Conservation (phyloP, 2,329 filamentous ascomycete genomes). For the Hypocreales sp. region DNA sequence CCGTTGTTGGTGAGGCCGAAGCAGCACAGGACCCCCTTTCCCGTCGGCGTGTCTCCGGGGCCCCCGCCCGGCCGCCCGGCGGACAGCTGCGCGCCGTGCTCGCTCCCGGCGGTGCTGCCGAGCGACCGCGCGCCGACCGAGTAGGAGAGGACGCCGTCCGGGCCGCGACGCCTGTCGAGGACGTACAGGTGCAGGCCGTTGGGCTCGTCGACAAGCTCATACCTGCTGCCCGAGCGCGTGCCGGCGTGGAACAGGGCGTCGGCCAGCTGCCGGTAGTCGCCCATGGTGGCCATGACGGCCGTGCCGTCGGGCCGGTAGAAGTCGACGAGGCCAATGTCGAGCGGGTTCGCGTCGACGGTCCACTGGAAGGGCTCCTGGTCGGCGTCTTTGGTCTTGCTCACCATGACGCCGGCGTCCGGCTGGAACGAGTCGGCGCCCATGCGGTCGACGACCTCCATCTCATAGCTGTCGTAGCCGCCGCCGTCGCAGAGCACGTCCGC, state of each 20-base stretch:
- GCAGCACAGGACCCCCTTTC: conserved; percentile 23
- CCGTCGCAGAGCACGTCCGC: conserved; percentile 33
- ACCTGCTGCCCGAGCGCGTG: conserved; percentile 32
- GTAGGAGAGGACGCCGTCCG: conserved; percentile 28
- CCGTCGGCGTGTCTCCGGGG: conserved; percentile 10
- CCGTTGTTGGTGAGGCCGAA: conserved; percentile 33
- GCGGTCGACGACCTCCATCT: conserved; percentile 35
- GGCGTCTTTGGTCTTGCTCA: conserved; percentile 34
- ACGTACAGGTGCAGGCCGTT: conserved; percentile 36
- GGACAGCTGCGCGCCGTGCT: conserved; percentile 19
- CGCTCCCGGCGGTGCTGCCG: conserved; percentile 11
- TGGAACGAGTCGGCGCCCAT: conserved; percentile 38
- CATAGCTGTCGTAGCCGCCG: conserved; percentile 32
- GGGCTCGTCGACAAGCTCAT: conserved; percentile 28
- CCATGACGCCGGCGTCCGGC: conserved; percentile 34
- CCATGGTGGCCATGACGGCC: conserved; percentile 28
- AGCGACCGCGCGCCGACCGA: conserved; percentile 29
- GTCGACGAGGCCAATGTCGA: conserved; percentile 33
- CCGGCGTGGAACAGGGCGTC: conserved; percentile 40
- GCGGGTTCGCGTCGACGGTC: conserved; percentile 36
- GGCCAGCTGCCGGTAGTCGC: conserved; percentile 36
- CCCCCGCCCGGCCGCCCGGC: conserved; percentile 15
- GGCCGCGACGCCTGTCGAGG: conserved; percentile 24
- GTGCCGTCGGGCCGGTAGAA: conserved; percentile 33
- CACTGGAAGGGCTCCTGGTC: conserved; percentile 34